Conservation (phyloP, 164 flowering plant genomes). For the Pachysandra terminalis region DNA sequence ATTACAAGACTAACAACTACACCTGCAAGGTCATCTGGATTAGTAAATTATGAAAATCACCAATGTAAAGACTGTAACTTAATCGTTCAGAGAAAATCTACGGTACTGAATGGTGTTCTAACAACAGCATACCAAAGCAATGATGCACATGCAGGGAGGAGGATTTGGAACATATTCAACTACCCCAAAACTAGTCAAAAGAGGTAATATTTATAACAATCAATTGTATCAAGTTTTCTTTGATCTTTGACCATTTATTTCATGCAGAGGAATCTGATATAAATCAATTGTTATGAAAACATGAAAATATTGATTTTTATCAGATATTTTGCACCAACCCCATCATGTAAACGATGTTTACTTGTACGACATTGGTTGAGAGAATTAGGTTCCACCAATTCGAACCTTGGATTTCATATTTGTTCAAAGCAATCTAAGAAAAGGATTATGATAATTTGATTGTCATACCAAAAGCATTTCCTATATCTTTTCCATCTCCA, state of each 20-base stretch:
- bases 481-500: conserved; percentile 75
- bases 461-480: conserved; percentile 83
- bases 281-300: background rate
- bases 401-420: background rate
- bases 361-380: too few species aligned
- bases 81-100: background rate
- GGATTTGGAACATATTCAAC: background rate
- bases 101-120: background rate
- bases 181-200: background rate
- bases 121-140: background rate
- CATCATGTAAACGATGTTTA: background rate
- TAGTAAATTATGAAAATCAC: background rate
- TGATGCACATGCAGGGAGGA: background rate
- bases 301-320: background rate
- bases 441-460: too few species aligned
- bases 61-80: background rate
- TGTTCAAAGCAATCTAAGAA: background rate
- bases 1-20: conserved; percentile 82
- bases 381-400: background rate
- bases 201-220: background rate
- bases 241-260: too few species aligned
- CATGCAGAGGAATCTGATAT: too few species aligned
- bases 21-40: conserved; percentile 37
- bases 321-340: background rate
- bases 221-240: too few species aligned